phyloP scores from a whole-genome alignment of 2,329 filamentous ascomycete genomes.

The Aspergillus neotritici region DNA sequence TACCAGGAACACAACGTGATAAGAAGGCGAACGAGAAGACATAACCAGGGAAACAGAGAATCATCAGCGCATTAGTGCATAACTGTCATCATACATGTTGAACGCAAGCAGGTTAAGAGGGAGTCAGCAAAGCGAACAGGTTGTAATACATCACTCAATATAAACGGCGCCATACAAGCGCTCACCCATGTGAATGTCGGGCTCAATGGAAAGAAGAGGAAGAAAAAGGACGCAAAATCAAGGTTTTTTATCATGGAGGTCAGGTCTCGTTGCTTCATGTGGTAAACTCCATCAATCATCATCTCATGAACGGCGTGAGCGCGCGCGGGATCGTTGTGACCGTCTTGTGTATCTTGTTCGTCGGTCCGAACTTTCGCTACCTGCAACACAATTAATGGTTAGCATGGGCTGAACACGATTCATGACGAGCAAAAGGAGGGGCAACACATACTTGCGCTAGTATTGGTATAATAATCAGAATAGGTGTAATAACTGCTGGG shows the following conservation, averaged over 20 bases:
- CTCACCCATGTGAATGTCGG: background rate
- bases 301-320: slow-evolving; percentile 24
- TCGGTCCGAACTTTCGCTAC: slow-evolving; percentile 39
- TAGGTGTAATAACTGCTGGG: slow-evolving; percentile 40
- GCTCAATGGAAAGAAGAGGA: too few species aligned
- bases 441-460: slow-evolving; percentile 35
- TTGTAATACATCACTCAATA: slow-evolving; percentile 1
- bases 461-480: slow-evolving; percentile 38
- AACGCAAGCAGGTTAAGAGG: background rate
- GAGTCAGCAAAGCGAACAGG: background rate
- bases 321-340: slow-evolving; percentile 25
- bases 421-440: background rate
- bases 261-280: slow-evolving; percentile 1
- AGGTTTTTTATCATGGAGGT: too few species aligned
- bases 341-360: slow-evolving; percentile 25
- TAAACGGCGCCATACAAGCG: background rate
- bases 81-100: background rate
- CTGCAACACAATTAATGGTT: slow-evolving; percentile 25
- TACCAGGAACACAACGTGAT: background rate
- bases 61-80: slow-evolving; percentile 3
- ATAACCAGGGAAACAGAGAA: background rate
- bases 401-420: slow-evolving; percentile 2
- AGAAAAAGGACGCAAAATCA: too few species aligned
- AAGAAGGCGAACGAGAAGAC: slow-evolving; percentile 1
- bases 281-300: slow-evolving; percentile 1